These are phyloP conservation scores for Globisporangium barbulae DNA, from an alignment of 352 stramenopile species.

Conservation along the genomic window DNA sequence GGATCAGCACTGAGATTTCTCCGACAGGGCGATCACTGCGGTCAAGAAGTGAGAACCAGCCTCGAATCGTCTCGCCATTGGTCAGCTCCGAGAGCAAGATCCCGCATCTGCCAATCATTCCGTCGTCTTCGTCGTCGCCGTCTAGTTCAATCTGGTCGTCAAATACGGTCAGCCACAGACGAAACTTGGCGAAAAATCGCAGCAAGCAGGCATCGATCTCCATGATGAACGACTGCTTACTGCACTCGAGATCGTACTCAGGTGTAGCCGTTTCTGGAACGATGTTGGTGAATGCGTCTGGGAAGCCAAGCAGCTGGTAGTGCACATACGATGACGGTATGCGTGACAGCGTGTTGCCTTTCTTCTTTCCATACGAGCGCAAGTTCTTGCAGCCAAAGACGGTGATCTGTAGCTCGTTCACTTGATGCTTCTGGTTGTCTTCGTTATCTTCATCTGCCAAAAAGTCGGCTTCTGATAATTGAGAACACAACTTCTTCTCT, in stretches of 20 bases:
- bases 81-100: constrained; percentile 67
- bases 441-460: constrained; percentile 19
- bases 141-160: constrained; percentile 62
- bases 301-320: constrained; percentile 89
- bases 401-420: constrained; percentile 71
- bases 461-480: constrained; percentile 18
- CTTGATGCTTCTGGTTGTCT: constrained; percentile 15
- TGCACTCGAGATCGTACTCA: constrained; percentile 68
- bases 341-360: constrained; percentile 25
- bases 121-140: constrained; percentile 34
- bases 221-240: constrained; percentile 62
- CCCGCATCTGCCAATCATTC: constrained; percentile 69
- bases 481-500: constrained; percentile 11
- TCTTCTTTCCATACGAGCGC: constrained; percentile 40
- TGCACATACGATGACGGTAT: constrained; percentile 82
- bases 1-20: constrained; percentile 66
- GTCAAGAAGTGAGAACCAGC: constrained; percentile 73
- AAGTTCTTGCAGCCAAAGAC: constrained; percentile 65
- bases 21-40: constrained; percentile 48
- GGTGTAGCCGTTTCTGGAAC: constrained; percentile 53
- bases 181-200: constrained; percentile 81
- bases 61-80: constrained; percentile 62
- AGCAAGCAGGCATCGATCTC: constrained; percentile 73
- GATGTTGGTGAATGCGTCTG: constrained; percentile 88
- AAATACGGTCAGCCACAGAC: constrained; percentile 84